phyloP scores from a whole-genome alignment of 371 early-diverging fungal genomes.

The Mucor velutinosus region DNA sequence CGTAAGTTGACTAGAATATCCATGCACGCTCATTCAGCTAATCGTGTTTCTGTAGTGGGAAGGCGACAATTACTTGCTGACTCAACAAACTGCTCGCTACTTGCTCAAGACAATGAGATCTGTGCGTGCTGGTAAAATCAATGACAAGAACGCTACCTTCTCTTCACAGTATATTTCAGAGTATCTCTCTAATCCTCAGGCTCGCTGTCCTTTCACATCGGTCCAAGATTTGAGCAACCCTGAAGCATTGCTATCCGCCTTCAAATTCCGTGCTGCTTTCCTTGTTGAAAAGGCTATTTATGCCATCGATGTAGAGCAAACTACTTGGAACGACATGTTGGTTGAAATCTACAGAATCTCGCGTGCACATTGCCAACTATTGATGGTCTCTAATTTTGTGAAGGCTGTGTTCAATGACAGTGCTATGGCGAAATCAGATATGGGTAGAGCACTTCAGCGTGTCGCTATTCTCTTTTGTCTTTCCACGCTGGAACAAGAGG shows the following conservation, averaged over 20 bases:
- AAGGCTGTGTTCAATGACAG: conserved; percentile 41
- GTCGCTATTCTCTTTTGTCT: conserved; percentile 47
- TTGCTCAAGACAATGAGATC: conserved; percentile 58
- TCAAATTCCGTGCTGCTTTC: conserved; percentile 44
- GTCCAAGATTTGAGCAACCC: conserved; percentile 34
- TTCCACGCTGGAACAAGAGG: conserved; percentile 63
- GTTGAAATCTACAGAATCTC: conserved; percentile 61
- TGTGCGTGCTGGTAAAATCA: conserved; percentile 38
- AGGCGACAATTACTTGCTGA: conserved; percentile 83
- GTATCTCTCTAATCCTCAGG: conserved; percentile 47
- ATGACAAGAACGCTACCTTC: conserved; percentile 39
- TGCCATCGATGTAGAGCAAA: conserved; percentile 37
- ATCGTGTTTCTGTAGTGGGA: conserved; percentile 61
- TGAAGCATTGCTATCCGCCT: conserved; percentile 36
- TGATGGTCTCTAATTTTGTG: conserved; percentile 63
- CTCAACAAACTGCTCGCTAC: conserved; percentile 80
- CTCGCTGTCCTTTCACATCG: conserved; percentile 43
- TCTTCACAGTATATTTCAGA: conserved; percentile 43
- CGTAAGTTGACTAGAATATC: conserved; percentile 19
- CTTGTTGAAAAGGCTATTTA: conserved; percentile 42
- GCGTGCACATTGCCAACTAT: conserved; percentile 68
- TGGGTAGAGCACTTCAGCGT: conserved; percentile 15
- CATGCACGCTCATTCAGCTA: neutral
- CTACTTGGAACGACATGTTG: conserved; percentile 53
- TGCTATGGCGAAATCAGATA: neutral